Conservation (phyloP, 2,329 filamentous ascomycete species). For the Fusarium miscanthi region DNA sequence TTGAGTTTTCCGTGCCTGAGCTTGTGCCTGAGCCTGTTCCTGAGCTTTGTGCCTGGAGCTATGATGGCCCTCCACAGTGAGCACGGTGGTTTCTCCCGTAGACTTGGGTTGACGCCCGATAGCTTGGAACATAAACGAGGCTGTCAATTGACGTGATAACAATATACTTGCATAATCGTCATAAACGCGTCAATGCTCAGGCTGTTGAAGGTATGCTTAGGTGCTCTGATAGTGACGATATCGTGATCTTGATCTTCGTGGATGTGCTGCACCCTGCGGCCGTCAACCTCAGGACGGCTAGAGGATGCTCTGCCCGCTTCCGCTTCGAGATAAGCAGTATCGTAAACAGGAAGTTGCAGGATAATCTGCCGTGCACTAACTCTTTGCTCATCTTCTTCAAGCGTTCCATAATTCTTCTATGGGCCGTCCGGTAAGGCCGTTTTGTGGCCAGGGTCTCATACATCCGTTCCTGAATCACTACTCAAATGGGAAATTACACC, state of each 20-base stretch:
- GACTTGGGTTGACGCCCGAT: conserved; percentile 11
- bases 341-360: conserved; percentile 31
- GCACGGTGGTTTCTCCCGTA: conserved; percentile 9
- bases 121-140: conserved; percentile 14
- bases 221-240: conserved; percentile 3
- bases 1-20: background rate
- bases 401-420: conserved; percentile 43
- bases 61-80: conserved; percentile 15
- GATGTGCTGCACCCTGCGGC: conserved; percentile 38
- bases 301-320: conserved; percentile 29
- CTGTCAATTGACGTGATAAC: conserved; percentile 10
- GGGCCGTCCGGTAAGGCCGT: conserved; percentile 41
- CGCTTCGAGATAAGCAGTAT: conserved; percentile 36
- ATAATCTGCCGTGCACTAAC: conserved; percentile 38
- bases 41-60: background rate
- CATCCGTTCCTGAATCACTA: conserved; percentile 33
- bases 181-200: conserved; percentile 26
- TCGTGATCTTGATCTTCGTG: conserved; percentile 3
- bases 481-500: conserved; percentile 44
- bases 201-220: background rate
- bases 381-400: conserved; percentile 24
- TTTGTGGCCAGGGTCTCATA: conserved; percentile 32
- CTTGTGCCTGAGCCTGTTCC: background rate
- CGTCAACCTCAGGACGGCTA: conserved; percentile 43
- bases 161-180: conserved; percentile 21